Evolutionary conservation across 805 yeast genomes (phyloP).

Genomic region (Brettanomyces bruxellensis): DNA sequence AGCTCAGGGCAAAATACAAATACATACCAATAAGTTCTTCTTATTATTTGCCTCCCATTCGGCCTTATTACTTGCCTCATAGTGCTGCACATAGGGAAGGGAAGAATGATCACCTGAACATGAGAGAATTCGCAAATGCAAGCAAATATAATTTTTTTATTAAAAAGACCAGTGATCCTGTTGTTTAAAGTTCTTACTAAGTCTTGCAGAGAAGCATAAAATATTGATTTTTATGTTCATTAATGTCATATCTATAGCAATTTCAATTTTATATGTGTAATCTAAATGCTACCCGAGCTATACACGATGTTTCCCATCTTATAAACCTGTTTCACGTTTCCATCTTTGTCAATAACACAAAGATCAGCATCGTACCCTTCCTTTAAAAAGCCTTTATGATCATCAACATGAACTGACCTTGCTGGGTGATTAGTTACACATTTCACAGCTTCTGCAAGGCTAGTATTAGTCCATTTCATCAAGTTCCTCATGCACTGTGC

Average conservation of each 20-base stretch:
- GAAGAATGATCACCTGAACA: conserved; percentile 1
- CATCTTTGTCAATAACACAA: conserved; percentile 34
- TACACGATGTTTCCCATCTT: conserved; percentile 34
- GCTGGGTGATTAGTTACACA: conserved; percentile 50
- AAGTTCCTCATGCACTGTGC: conserved; percentile 42
- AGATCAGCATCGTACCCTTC: conserved; percentile 51
- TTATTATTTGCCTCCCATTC: conserved; percentile 40
- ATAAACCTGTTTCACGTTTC: conserved; percentile 38
- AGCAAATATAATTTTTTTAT: not conserved
- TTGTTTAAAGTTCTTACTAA: not conserved
- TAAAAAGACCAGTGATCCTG: not conserved
- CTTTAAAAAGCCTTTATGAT: conserved; percentile 40
- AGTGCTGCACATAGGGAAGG: conserved; percentile 29
- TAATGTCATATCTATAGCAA: not conserved
- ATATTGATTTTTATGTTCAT: no score
- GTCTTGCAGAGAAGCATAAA: no score
- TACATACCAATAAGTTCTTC: conserved; percentile 38
- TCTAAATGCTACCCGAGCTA: not conserved
- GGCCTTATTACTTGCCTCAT: conserved; percentile 41
- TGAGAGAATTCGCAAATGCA: not conserved
- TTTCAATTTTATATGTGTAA: not conserved
- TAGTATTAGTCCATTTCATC: conserved; percentile 37
- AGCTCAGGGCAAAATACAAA: conserved; percentile 20
- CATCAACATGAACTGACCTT: conserved; percentile 32
- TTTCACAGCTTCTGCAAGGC: conserved; percentile 44